Base-by-base conservation (phyloP, 2,329 filamentous ascomycete species). In the Lachnellula cervina region DNA sequence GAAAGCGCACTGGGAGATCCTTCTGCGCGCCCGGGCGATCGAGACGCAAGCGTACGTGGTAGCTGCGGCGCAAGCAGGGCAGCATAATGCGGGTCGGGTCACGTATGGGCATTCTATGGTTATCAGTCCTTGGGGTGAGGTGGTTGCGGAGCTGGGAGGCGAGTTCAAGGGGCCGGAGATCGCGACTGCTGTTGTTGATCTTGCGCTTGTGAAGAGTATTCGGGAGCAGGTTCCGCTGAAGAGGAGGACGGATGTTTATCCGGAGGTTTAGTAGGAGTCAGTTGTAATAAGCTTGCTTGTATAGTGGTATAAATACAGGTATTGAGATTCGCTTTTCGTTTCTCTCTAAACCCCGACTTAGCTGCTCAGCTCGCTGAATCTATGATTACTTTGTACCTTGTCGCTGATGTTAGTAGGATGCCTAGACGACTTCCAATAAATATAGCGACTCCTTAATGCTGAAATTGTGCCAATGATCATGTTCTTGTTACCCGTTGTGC, bases 41-140 rank as follows among this genome's bases (percentile, higher is more conserved):
- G 93, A 97, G 76, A 90, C 87, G n/a, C 89, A 97, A 73, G 84
- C 84, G 53, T 97, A 89, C 76, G 86, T 97, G 2, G 76, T 97
- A 59, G 93, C 92, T 9, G 86, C 92, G 0, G 93, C 91, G 40
- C 92, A 97, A 72, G 81, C 82, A 21, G 92, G 91, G 1, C 71
- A 75, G 40, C 90, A 82, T 60, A 91, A 90, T 64, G 82, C 84
- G 59, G 90, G 85, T 72, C 78, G 93, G 55, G 79, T 81, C 25
- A 95, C 89, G 71, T 96, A 94, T 73, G 93, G 93, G 0, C 87
- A 90, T 69, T 89, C 88, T 64, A 83, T 96, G 75, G 87, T 95
- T 47, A 79, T 97, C 23, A 87, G 89, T 69, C 92, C 93, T 0
- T 96, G 91, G 90, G 93, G 93, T 0, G 79, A 82, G 54, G 80